Evolutionary conservation across 176 grass and related monocot genomes (phyloP), one percentile per base, ranked within the genome.

Genomic region (Carex scoparia): DNA sequence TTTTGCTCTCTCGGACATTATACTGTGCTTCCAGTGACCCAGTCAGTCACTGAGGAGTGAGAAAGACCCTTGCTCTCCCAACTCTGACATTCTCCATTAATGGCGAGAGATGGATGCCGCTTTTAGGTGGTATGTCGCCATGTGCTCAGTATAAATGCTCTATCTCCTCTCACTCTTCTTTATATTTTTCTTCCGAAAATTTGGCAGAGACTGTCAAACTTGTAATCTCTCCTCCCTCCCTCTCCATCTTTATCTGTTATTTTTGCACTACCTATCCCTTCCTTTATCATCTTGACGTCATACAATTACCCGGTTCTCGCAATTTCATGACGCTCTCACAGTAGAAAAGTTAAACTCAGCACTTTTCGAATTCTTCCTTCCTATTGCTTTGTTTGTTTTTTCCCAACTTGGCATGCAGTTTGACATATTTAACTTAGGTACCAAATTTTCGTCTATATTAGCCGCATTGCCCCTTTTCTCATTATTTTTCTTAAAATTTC

Each of bases 61-160:
- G 48, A 11, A 11, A 51, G 54, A 61, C 49, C 48, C 3, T 19
- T 27, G 15, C 54, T 11, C 30, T 81, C 11, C 35, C 9, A 81
- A 81, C 79, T 62, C 82, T 85, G 48, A 51, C 60, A 66, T 59
- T 84, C 62, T 57, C 87, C 82, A 85, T 85, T 88, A 85, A 85
- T 88, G 81, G 68, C 46, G n/a, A 40, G 13, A 51, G 31, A 49
- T 63, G 32, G 51, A 40, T 80, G 87, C 82, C 87, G 62, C 57
- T 88, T 61, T 77, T 81, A 18, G 46, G 19, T 58, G 81, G 81
- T 65, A 46, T 42, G 37, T 19, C 53, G 32, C 53, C 64, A 88
- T 85, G 82, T 85, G 87, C 81, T 27, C 38, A 6, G 49, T 59
- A 81, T 88, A 10, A 85, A 81, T 85, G 68, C 27, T 28, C 58